Conservation (phyloP, 345 rosid genomes). For the Combretum micranthum region DNA sequence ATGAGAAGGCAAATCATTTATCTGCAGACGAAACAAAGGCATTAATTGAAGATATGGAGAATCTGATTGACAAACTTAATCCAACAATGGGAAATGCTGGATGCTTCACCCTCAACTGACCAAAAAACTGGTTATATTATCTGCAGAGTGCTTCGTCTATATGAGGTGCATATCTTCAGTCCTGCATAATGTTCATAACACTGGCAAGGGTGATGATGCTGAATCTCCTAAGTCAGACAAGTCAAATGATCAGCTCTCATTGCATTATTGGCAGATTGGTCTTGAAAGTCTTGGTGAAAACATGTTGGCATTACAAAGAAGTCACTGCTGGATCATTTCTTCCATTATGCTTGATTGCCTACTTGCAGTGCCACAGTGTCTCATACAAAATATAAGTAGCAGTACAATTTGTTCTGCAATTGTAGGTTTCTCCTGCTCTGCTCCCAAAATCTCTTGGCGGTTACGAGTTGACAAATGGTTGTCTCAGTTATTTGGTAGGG, state of each 20-base stretch:
- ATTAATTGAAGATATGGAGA: constrained; percentile 43
- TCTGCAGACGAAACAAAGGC: constrained; percentile 42
- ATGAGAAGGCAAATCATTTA: constrained; percentile 22
- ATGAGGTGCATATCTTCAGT: constrained; percentile 47
- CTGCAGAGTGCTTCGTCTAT: constrained; percentile 52
- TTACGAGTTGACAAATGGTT: constrained; percentile 68
- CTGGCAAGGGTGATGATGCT: constrained; percentile 21
- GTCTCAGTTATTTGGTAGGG: constrained; percentile 36
- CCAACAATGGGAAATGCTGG: constrained; percentile 55
- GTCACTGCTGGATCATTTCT: constrained; percentile 64
- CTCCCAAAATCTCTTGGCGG: constrained; percentile 74
- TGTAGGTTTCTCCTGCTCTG: constrained; percentile 37
- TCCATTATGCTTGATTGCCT: constrained; percentile 63
- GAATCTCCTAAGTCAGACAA: constrained; percentile 23
- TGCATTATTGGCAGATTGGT: constrained; percentile 42
- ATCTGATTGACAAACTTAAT: constrained; percentile 38
- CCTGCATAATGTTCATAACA: constrained; percentile 24
- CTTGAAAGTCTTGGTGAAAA: constrained; percentile 50
- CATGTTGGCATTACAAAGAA: constrained; percentile 39
- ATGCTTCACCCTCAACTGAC: constrained; percentile 53
- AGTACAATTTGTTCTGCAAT: constrained; percentile 42
- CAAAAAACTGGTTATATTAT: constrained; percentile 42
- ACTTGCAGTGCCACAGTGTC: constrained; percentile 39
- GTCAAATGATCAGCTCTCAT: constrained; percentile 24
- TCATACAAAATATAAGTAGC: constrained; percentile 35